These are phyloP conservation scores for Apophysomyces sp. DNA, from an alignment of 371 early-diverging fungal species.

Conservation along the genomic window DNA sequence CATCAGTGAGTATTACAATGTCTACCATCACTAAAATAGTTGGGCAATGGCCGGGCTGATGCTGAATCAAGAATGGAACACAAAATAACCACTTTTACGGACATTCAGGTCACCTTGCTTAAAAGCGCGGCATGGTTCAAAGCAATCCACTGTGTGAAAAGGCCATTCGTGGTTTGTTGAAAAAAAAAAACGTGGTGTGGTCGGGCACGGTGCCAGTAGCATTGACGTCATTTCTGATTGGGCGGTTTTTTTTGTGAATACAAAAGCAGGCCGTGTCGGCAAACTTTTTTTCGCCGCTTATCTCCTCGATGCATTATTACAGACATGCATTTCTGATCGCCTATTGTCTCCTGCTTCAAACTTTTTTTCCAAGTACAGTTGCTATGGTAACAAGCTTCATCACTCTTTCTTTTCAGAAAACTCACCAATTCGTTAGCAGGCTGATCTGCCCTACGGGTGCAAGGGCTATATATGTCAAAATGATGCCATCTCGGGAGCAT, in stretches of 20 bases:
- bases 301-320: neutral
- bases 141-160: too few species aligned
- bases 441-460: neutral
- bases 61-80: too few species aligned
- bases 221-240: neutral
- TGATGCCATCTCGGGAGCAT: neutral
- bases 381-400: neutral
- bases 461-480: neutral
- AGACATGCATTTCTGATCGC: neutral
- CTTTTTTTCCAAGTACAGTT: neutral
- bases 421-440: neutral
- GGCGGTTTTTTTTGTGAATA: neutral
- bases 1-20: too few species aligned
- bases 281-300: neutral
- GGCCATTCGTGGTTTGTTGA: too few species aligned
- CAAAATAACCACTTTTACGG: too few species aligned
- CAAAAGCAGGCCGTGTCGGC: neutral
- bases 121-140: too few species aligned
- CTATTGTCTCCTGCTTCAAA: neutral
- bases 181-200: too few species aligned
- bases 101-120: too few species aligned
- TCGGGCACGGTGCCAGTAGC: too few species aligned
- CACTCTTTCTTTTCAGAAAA: neutral
- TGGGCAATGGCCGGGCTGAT: too few species aligned
- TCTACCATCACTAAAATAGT: too few species aligned